Evolutionary conservation across 495 filamentous ascomycete genomes (phyloP).

Genomic region (Hyphodiscus hymeniophilus): DNA sequence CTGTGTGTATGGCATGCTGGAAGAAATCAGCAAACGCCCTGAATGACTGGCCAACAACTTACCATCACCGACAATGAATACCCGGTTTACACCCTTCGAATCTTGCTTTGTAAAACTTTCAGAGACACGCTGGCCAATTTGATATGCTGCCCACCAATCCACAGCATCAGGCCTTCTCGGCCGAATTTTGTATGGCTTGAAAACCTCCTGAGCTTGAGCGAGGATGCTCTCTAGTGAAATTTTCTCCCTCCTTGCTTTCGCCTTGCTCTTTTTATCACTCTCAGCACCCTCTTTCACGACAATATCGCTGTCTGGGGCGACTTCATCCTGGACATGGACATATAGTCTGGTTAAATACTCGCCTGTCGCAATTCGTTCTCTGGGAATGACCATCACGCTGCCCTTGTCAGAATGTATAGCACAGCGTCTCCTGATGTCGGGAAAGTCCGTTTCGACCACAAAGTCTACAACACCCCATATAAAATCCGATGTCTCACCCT

Average conservation of each 20-base stretch:
- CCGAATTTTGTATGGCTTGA: constrained; percentile 40
- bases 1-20: constrained; percentile 28
- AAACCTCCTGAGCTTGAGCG: constrained; percentile 42
- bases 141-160: constrained; percentile 30
- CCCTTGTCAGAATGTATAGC: constrained; percentile 36
- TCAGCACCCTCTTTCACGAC: constrained; percentile 8
- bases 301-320: constrained; percentile 21
- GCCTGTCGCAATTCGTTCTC: constrained; percentile 33
- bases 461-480: constrained; percentile 36
- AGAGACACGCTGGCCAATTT: constrained; percentile 31
- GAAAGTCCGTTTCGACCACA: constrained; percentile 30
- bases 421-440: constrained; percentile 27
- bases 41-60: constrained; percentile 1
- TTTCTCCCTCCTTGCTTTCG: constrained; percentile 27
- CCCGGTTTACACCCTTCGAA: constrained; percentile 9
- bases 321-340: constrained; percentile 34
- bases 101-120: constrained; percentile 21
- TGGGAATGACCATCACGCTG: constrained; percentile 28
- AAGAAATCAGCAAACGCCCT: not conserved
- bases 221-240: constrained; percentile 37
- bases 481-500: constrained; percentile 25
- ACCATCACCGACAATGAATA: constrained; percentile 25
- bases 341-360: constrained; percentile 22
- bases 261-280: constrained; percentile 19
- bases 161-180: constrained; percentile 25